Evolutionary conservation across 2,329 filamentous ascomycete genomes (phyloP), one percentile per base, ranked within the genome.

Genomic region (Cladosporium sp.): DNA sequence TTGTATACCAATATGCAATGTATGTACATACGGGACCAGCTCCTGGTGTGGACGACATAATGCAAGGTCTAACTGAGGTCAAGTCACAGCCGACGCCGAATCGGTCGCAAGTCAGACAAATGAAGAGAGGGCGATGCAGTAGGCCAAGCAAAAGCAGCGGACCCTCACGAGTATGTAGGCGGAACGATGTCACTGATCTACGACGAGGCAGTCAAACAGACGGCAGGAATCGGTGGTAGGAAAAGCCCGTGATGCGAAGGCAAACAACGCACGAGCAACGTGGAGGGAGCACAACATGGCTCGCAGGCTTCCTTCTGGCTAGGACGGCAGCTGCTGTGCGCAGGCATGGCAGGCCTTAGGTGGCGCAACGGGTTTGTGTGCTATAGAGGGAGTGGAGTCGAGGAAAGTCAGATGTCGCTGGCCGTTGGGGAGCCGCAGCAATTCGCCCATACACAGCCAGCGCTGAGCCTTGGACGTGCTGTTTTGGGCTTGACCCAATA

Each of bases 361-460:
- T 44, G 36, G 37, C 49, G 34, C 47, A 37, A 37, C 28, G 34
- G 47, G 34, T 53, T 20, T 17, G 28, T 37, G 35, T 37, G 48
- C 12, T 51, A 51, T 51, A 51, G 48, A 19, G 39, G 32, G 22
- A 32, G 50, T 53, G 36, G 50, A 50, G 50, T 53, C 37, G n/a
- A 47, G 20, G 22, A 42, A 53, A 53, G 36, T 42, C 50, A 22
- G 20, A 36, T 20, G 36, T 36, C 28, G 36, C 22, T 53, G 37
- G 36, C 50, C 50, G 50, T 53, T 53, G 50, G 50, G 50, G 50
- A 53, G 50, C 50, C 50, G 50, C 50, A 20, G 53, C 53, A 17
- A 55, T 8, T 35, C 22, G 52, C 40, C 42, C 42, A 45, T 15
- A 45, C 34, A 19, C 34, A 45, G 35, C 32, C 8, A 19, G 20